Evolutionary conservation across 768 basidiomycete genomes (phyloP).

Genomic region (Pleurotus tuoliensis): DNA sequence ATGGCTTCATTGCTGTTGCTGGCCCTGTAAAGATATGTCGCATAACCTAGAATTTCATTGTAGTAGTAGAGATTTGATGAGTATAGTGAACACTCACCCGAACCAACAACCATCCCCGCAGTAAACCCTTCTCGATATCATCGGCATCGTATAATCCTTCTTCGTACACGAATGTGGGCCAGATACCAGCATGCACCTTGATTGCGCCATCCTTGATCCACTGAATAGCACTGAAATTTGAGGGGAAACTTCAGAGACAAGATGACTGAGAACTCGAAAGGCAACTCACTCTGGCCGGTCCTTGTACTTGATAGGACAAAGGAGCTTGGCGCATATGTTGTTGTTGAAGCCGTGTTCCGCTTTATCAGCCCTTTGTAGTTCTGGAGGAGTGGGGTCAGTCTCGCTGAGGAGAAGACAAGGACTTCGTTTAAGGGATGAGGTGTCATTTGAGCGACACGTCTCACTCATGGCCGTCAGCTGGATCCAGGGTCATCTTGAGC

Average conservation of each 20-base stretch:
- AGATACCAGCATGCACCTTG: neutral
- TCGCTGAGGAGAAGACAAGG: neutral
- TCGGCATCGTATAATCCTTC: constrained; percentile 2
- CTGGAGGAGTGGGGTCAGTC: neutral
- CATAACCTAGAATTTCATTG: neutral
- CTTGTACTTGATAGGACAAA: neutral
- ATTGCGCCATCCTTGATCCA: constrained; percentile 1
- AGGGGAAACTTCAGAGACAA: neutral
- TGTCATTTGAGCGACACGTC: neutral
- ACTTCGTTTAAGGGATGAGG: neutral
- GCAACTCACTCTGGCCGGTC: neutral
- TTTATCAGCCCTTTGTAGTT: neutral
- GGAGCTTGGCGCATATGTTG: neutral
- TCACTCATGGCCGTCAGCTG: neutral
- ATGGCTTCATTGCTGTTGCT: neutral
- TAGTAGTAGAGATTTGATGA: neutral
- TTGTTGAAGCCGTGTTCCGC: neutral
- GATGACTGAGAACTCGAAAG: too few relatives aligned
- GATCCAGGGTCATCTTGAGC: neutral
- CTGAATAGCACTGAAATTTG: neutral
- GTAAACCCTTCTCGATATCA: neutral
- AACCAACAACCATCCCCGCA: constrained; percentile 1
- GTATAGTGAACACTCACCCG: neutral
- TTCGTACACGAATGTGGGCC: constrained; percentile 7
- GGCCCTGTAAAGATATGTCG: constrained; percentile 11